Evolutionary conservation across 2,329 filamentous ascomycete species (phyloP).

Genomic region (Ceratocystis smalleyi): DNA sequence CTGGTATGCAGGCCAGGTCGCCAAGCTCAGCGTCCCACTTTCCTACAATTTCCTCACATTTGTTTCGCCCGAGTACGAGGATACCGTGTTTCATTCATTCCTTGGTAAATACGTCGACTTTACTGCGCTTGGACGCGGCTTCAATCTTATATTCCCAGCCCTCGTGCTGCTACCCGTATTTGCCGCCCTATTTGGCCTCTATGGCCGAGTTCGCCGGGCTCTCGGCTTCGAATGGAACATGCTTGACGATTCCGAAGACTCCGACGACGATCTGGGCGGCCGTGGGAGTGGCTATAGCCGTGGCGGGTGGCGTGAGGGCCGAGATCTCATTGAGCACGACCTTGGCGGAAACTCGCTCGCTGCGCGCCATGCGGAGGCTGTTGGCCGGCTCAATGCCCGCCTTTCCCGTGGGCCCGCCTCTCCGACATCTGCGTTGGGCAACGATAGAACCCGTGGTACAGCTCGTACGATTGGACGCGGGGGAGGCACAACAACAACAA

Average conservation of each 20-base stretch:
- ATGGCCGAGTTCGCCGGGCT: slow-evolving; percentile 60
- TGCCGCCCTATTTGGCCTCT: slow-evolving; percentile 78
- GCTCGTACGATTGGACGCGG: slow-evolving; percentile 19
- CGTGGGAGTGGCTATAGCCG: slow-evolving; percentile 68
- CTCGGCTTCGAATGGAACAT: slow-evolving; percentile 63
- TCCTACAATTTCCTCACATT: slow-evolving; percentile 96
- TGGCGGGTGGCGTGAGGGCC: slow-evolving; percentile 80
- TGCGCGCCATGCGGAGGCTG: slow-evolving; percentile 32
- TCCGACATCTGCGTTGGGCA: slow-evolving; percentile 29
- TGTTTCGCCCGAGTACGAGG: slow-evolving; percentile 51
- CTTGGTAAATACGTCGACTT: slow-evolving; percentile 71
- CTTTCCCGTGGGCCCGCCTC: slow-evolving; percentile 28
- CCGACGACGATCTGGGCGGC: slow-evolving; percentile 44
- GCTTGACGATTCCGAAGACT: slow-evolving; percentile 53
- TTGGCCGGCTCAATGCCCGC: slow-evolving; percentile 21
- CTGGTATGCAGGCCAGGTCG: slow-evolving; percentile 89
- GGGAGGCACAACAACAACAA: slow-evolving; percentile 21
- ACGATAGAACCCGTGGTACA: slow-evolving; percentile 20
- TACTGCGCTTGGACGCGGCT: slow-evolving; percentile 66
- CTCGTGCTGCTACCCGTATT: slow-evolving; percentile 74
- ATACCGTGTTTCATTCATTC: slow-evolving; percentile 77
- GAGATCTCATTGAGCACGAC: slow-evolving; percentile 79
- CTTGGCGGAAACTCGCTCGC: slow-evolving; percentile 47
- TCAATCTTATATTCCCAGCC: slow-evolving; percentile 77
- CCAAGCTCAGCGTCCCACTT: slow-evolving; percentile 79